These are phyloP conservation scores for Euptelea pleiosperma DNA, from an alignment of 164 flowering plant species.

Conservation along the genomic window DNA sequence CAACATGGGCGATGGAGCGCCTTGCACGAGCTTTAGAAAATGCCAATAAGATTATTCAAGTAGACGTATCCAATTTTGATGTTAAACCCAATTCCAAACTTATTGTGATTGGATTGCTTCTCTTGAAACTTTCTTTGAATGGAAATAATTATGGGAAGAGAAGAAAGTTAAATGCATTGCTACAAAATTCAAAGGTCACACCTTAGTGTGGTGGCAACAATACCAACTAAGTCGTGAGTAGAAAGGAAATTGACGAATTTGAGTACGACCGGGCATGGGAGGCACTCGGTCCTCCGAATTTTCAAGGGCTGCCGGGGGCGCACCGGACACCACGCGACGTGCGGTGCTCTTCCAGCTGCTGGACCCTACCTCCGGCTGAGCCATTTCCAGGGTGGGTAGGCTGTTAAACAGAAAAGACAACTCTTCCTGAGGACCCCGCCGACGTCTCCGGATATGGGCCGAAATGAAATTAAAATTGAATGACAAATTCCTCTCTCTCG, in stretches of 20 bases:
- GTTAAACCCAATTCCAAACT: background rate
- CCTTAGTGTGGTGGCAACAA: constrained; percentile 13
- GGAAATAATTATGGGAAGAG: constrained; percentile 8
- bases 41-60: background rate
- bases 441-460: too few species aligned
- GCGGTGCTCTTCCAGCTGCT: too few species aligned
- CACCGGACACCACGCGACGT: too few species aligned
- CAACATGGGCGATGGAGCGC: background rate
- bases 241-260: background rate
- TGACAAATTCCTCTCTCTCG: constrained; percentile 4
- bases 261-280: background rate
- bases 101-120: too few species aligned
- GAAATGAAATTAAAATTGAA: too few species aligned
- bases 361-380: too few species aligned
- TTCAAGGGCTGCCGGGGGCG: too few species aligned
- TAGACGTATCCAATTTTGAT: background rate
- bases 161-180: constrained; percentile 4
- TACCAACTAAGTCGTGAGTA: background rate
- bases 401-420: too few species aligned
- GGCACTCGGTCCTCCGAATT: too few species aligned
- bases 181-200: constrained; percentile 8
- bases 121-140: constrained; percentile 4
- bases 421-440: too few species aligned
- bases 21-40: too few species aligned
- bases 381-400: too few species aligned